phyloP scores from a whole-genome alignment of 108 stramenopile genomes.

The Skeletonema costatum region DNA sequence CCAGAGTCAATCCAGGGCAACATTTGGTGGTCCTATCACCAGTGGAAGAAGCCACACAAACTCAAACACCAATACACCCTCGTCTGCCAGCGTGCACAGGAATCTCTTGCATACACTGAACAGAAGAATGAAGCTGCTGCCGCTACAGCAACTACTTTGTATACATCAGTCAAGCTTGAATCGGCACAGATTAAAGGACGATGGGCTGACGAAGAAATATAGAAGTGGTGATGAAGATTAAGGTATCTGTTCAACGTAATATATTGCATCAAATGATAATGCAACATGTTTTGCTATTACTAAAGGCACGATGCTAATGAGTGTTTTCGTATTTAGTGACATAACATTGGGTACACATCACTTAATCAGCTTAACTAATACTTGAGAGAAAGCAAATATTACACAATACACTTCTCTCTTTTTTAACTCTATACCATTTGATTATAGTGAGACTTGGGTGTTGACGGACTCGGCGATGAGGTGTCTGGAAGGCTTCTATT shows the following conservation, averaged over 20 bases:
- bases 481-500: too few relatives aligned
- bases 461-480: too few relatives aligned
- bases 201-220: slow-evolving; percentile 21
- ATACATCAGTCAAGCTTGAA: slow-evolving; percentile 6
- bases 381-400: too few relatives aligned
- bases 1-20: neutral
- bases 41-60: neutral
- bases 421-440: too few relatives aligned
- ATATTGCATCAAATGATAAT: too few relatives aligned
- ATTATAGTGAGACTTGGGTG: too few relatives aligned
- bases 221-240: slow-evolving; percentile 21
- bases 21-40: neutral
- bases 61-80: neutral
- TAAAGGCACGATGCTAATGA: too few relatives aligned
- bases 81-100: neutral
- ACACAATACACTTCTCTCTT: too few relatives aligned
- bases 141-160: neutral
- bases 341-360: too few relatives aligned
- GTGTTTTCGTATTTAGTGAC: too few relatives aligned
- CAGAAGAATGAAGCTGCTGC: neutral
- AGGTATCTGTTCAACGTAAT: neutral
- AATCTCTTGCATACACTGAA: neutral
- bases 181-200: slow-evolving; percentile 17
- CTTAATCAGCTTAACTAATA: too few relatives aligned
- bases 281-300: too few relatives aligned